Evolutionary conservation across 768 basidiomycete species (phyloP).

Genomic region (Pholiota conissans): DNA sequence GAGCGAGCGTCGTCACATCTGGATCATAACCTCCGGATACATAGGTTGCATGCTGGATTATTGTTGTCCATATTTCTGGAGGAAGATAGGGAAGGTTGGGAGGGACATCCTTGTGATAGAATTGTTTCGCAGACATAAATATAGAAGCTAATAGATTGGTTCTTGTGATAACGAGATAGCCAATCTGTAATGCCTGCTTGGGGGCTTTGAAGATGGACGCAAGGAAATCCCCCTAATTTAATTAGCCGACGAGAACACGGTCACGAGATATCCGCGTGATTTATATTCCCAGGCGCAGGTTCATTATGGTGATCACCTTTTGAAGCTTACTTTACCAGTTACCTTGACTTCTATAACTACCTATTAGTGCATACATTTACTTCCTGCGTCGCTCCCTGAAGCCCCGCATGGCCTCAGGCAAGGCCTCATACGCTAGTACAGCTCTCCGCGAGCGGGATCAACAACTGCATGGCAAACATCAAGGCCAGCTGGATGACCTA

Average conservation of each 20-base stretch:
- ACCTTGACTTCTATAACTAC: too few species aligned
- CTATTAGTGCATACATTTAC: too few species aligned
- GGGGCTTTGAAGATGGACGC: too few species aligned
- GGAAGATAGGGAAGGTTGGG: conserved; percentile 19
- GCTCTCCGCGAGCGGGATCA: conserved; percentile 38
- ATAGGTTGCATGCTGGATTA: conserved; percentile 27
- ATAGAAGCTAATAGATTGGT: too few species aligned
- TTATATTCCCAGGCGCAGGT: too few species aligned
- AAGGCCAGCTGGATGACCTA: conserved; percentile 29
- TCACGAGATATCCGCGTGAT: neutral
- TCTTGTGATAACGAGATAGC: too few species aligned
- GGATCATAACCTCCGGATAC: conserved; percentile 21
- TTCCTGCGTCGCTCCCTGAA: too few species aligned
- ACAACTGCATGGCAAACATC: conserved; percentile 31
- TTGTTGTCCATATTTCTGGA: conserved; percentile 27
- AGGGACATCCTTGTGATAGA: conserved; percentile 7
- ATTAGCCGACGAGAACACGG: neutral
- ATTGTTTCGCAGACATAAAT: conserved; percentile 21
- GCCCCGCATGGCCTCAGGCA: neutral
- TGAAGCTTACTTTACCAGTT: too few species aligned
- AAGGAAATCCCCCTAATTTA: too few species aligned
- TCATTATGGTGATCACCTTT: too few species aligned
- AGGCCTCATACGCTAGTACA: conserved; percentile 28
- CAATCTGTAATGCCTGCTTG: too few species aligned
- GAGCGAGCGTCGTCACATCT: conserved; percentile 5